Conservation (phyloP, 148 eudicot genomes). For the Limonium bicolor region DNA sequence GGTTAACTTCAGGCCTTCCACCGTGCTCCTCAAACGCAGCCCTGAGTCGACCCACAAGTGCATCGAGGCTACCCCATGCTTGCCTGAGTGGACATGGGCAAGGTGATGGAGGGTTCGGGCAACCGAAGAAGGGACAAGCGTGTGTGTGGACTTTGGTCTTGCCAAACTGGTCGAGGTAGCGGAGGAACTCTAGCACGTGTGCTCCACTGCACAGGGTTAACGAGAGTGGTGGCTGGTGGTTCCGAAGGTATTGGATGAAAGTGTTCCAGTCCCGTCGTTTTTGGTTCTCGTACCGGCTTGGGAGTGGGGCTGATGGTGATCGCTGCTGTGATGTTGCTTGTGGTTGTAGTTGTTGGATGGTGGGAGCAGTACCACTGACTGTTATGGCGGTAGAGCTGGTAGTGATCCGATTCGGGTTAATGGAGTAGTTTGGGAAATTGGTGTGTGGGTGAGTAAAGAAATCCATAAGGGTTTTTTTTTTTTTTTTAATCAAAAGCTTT, state of each 20-base stretch:
- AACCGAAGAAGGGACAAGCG: constrained; percentile 39
- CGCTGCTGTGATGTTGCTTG: neutral
- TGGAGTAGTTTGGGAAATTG: no score
- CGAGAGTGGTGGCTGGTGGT: constrained; percentile 38
- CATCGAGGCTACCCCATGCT: constrained; percentile 54
- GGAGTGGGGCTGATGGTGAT: neutral
- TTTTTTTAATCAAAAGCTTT: no score
- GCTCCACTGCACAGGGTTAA: constrained; percentile 42
- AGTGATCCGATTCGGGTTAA: no score
- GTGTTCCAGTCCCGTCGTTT: constrained; percentile 51
- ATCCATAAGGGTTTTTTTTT: no score
- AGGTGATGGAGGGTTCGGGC: constrained; percentile 42
- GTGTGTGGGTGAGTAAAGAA: no score
- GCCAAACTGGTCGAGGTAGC: constrained; percentile 42
- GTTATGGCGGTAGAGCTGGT: neutral
- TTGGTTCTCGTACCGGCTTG: constrained; percentile 42
- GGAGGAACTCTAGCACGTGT: constrained; percentile 40
- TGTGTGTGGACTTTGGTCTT: constrained; percentile 48
- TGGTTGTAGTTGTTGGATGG: neutral
- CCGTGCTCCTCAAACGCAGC: constrained; percentile 50
- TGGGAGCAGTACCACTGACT: neutral
- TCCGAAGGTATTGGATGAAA: constrained; percentile 32
- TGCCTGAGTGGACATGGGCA: constrained; percentile 49
- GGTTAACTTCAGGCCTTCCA: constrained; percentile 35
- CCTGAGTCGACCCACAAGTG: constrained; percentile 40